Evolutionary conservation across 2,329 filamentous ascomycete genomes (phyloP), one percentile per base, ranked within the genome.

Genomic region (Colletotrichum ledebouriae): DNA sequence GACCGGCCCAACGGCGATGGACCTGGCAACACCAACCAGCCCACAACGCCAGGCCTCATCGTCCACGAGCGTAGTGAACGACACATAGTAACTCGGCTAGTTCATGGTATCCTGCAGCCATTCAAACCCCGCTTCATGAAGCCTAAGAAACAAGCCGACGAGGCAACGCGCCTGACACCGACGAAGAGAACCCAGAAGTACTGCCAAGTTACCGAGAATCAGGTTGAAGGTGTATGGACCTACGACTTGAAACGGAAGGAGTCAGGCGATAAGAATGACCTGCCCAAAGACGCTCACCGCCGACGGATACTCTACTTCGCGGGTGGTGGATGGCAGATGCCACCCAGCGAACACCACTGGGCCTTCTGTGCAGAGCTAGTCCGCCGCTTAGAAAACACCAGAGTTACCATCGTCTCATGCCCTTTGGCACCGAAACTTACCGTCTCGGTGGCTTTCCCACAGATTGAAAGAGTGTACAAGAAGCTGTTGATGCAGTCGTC

Each of bases 291-390:
- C 10, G 4, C 56, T 3, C 60, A 71, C 15, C 2, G 9, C 0
- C 65, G 70, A 0, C 69, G 75, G 6, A 74, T 89, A 25, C 83
- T 86, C 68, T 89, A 88, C 67, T 87, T 87, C 70, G 80, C 80
- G 0, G 87, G 87, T 1, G 87, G 87, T 6, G 85, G 84, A 3
- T 89, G 87, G 83, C 84, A 85, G 67, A 78, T 78, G 70, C 84
- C 84, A 0, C 82, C 87, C 0, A 81, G 79, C 3, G 71, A 75
- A 0, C 79, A 86, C 55, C 87, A 89, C 69, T 89, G 86, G 86
- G 78, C 78, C 6, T 75, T 88, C 6, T 78, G 81, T 58, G 77
- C 82, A 0, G 80, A 85, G 60, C 74, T 89, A 5, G 80, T 80
- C 0, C 74, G 75, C 3, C 73, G 80, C 1, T 68, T 87, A 3